Conservation (phyloP, 139 green algal species). For the Marvania coccoides region DNA sequence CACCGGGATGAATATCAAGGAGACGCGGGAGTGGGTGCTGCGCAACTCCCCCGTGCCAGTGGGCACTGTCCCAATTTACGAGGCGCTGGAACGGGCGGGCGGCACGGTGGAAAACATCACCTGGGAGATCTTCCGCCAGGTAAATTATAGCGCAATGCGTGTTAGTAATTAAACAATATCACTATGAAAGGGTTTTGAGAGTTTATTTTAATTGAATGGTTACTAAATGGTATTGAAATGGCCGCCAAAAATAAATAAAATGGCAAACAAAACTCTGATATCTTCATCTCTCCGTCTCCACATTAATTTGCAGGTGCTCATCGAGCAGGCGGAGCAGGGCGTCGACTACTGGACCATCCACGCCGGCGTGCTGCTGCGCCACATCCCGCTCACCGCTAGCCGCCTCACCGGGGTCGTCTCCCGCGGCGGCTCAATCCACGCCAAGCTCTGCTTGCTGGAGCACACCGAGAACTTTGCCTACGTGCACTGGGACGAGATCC, state of each 20-base stretch:
- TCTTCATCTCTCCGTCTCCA: too few species aligned
- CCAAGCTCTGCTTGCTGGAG: constrained; percentile 85
- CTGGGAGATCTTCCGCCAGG: constrained; percentile 84
- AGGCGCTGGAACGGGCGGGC: constrained; percentile 80
- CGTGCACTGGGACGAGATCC: constrained; percentile 96
- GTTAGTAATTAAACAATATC: too few species aligned
- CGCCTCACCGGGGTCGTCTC: constrained; percentile 92
- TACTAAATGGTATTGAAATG: too few species aligned
- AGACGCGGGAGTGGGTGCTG: constrained; percentile 93
- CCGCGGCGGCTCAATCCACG: constrained; percentile 90
- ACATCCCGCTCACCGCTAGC: constrained; percentile 84
- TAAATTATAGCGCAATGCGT: too few species aligned
- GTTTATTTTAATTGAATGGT: too few species aligned
- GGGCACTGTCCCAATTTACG: constrained; percentile 81
- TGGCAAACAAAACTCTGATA: too few species aligned
- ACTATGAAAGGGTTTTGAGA: too few species aligned
- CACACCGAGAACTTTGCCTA: constrained; percentile 98
- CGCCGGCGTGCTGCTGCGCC: constrained; percentile 83
- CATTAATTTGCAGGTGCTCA: constrained; percentile 83
- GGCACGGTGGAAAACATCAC: constrained; percentile 85
- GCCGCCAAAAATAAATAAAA: too few species aligned
- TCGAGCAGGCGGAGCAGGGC: constrained; percentile 93
- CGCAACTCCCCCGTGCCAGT: constrained; percentile 86
- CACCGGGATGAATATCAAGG: constrained; percentile 88
- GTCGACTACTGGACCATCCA: constrained; percentile 99